phyloP scores from a whole-genome alignment of 2,329 filamentous ascomycete species.

The Macrophomina pseudophaseolina region DNA sequence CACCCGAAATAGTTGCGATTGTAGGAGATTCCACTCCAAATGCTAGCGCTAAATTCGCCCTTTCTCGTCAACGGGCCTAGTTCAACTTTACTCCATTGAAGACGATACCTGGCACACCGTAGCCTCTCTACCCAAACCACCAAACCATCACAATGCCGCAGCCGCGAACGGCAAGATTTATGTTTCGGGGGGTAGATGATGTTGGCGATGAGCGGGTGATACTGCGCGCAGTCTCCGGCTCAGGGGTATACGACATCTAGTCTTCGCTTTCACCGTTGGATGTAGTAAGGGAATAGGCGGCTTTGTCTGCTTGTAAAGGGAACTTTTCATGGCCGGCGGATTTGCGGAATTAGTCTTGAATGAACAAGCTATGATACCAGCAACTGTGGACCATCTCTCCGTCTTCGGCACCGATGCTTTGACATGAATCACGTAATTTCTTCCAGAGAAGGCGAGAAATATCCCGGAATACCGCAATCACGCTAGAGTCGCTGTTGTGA shows the following conservation, averaged over 20 bases:
- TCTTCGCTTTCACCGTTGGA: not conserved
- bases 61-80: constrained; percentile 28
- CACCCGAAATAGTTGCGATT: not conserved
- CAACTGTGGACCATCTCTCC: not conserved
- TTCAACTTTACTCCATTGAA: constrained; percentile 33
- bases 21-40: not conserved
- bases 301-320: not conserved
- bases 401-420: not conserved
- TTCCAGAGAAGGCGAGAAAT: too few relatives aligned
- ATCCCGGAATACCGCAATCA: too few relatives aligned
- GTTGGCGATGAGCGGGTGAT: not conserved
- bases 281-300: not conserved
- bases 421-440: too few relatives aligned
- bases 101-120: constrained; percentile 32
- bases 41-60: not conserved
- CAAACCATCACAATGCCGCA: constrained; percentile 38
- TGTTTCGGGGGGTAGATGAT: constrained; percentile 34
- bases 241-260: not conserved
- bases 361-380: not conserved
- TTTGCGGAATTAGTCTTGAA: not conserved
- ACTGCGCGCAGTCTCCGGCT: not conserved
- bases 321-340: not conserved
- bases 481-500: too few relatives aligned
- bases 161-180: constrained; percentile 33
- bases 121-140: constrained; percentile 30